phyloP scores from a whole-genome alignment of 1,139 yeast genomes.

The Cylindricascospora bacillispora region DNA sequence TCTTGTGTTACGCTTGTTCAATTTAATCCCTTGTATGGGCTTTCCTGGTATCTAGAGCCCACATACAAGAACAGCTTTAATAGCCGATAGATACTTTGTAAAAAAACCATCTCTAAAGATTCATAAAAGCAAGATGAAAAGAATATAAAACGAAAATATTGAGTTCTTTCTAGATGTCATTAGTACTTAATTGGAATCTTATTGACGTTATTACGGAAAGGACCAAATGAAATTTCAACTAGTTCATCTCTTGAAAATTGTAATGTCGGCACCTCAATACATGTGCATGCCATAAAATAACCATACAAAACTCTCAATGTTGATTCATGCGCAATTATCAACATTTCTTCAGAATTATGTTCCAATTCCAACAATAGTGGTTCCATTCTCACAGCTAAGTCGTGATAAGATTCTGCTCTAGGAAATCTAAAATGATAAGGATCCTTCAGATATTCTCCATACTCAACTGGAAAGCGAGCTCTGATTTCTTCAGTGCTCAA shows the following conservation, averaged over 20 bases:
- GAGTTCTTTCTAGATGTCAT: too few species aligned
- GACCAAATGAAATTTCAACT: constrained; percentile 71
- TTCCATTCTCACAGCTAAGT: constrained; percentile 86
- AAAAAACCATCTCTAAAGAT: neutral
- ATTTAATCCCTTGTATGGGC: too few species aligned
- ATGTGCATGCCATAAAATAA: constrained; percentile 83
- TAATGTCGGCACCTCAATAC: constrained; percentile 70
- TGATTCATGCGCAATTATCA: constrained; percentile 88
- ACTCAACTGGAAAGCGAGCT: constrained; percentile 55
- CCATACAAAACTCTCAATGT: constrained; percentile 83
- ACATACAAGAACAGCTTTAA: too few species aligned
- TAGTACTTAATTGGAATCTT: constrained; percentile 4
- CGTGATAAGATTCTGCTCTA: constrained; percentile 90
- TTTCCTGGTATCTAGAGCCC: too few species aligned
- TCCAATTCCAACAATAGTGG: constrained; percentile 90
- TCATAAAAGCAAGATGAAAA: neutral
- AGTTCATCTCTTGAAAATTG: constrained; percentile 71
- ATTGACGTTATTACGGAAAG: constrained; percentile 8
- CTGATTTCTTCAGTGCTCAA: constrained; percentile 48
- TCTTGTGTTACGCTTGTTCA: too few species aligned
- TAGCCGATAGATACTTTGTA: too few species aligned
- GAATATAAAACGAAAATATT: too few species aligned
- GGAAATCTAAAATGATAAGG: constrained; percentile 92
- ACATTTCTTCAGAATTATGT: constrained; percentile 73
- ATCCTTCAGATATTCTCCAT: constrained; percentile 49